Percentiles rank a stretch among this genome's conserved stretches.
Evolutionary conservation across 2,329 filamentous ascomycete species (phyloP).

Genomic region (Stemphylium vesicarium): DNA sequence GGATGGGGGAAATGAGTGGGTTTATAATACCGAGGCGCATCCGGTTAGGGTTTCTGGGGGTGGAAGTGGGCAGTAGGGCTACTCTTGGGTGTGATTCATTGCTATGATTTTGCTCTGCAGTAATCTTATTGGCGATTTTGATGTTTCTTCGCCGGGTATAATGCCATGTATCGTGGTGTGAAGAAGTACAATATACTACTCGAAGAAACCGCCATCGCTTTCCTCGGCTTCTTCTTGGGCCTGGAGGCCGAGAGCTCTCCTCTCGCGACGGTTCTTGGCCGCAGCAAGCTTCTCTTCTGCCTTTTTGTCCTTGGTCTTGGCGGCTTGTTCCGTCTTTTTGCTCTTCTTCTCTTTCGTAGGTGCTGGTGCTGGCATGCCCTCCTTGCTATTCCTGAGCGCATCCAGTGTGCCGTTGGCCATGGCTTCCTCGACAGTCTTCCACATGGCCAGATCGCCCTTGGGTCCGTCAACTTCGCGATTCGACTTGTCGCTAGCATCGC

Average conservation of each 20-base stretch:
- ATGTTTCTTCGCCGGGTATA: conserved; percentile 19
- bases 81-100: no score
- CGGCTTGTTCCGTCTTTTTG: conserved; percentile 13
- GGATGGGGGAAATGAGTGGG: conserved; percentile 60
- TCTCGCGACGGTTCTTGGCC: conserved; percentile 26
- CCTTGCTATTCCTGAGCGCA: conserved; percentile 61
- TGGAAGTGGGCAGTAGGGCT: no score
- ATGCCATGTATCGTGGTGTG: conserved; percentile 11
- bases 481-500: conserved; percentile 37
- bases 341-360: conserved; percentile 30
- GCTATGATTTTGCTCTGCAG: not conserved
- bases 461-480: conserved; percentile 47
- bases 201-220: conserved; percentile 50
- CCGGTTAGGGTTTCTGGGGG: conserved; percentile 56
- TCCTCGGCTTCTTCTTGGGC: conserved; percentile 40
- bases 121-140: conserved; percentile 1
- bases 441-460: conserved; percentile 66
- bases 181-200: conserved; percentile 22
- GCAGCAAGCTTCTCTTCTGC: conserved; percentile 19
- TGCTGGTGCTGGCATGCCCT: conserved; percentile 27
- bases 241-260: conserved; percentile 24
- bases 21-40: conserved; percentile 72
- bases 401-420: conserved; percentile 65
- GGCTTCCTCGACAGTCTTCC: conserved; percentile 69
- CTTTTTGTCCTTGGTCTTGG: conserved; percentile 24